phyloP scores from a whole-genome alignment of 106 monocot species.

The Agapanthus africanus region DNA sequence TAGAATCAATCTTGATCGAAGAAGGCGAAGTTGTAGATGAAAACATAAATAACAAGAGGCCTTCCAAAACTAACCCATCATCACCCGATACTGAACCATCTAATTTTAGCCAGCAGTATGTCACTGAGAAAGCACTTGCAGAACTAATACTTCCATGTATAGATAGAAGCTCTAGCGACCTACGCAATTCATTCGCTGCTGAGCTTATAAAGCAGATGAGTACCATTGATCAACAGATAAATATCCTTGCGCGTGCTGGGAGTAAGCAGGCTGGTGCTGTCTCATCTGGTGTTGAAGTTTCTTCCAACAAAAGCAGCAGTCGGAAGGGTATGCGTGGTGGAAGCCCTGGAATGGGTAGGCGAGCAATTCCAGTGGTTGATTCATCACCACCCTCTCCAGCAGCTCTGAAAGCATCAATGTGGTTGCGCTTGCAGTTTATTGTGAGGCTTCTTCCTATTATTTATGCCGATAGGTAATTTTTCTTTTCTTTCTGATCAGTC shows the following conservation, averaged over 20 bases:
- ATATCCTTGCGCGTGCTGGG: constrained; percentile 26
- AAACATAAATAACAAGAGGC: constrained; percentile 39
- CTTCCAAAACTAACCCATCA: constrained; percentile 34
- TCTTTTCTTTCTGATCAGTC: too few species aligned
- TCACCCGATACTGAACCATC: constrained; percentile 30
- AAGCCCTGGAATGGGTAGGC: constrained; percentile 76
- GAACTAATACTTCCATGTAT: constrained; percentile 86
- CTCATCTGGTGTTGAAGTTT: constrained; percentile 42
- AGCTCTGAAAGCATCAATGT: constrained; percentile 68
- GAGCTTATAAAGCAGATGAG: constrained; percentile 92
- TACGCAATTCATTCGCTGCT: constrained; percentile 59
- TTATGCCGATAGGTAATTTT: constrained; percentile 74
- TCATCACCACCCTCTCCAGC: constrained; percentile 53
- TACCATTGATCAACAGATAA: constrained; percentile 66
- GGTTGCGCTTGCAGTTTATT: constrained; percentile 89
- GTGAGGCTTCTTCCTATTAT: constrained; percentile 84
- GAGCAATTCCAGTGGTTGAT: constrained; percentile 48
- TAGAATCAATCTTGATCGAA: constrained; percentile 60
- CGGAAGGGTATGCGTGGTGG: constrained; percentile 85
- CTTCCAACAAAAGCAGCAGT: constrained; percentile 48
- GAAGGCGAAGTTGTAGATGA: constrained; percentile 98
- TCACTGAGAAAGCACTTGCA: constrained; percentile 82
- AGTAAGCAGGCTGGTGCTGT: constrained; percentile 37
- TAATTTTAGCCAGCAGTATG: constrained; percentile 43
- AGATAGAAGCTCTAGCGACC: constrained; percentile 73